A percentile compares a stretch with the other conserved stretches of the same genome.
phyloP scores from a whole-genome alignment of 805 yeast species.

The Starmerella ratchasimensis region DNA sequence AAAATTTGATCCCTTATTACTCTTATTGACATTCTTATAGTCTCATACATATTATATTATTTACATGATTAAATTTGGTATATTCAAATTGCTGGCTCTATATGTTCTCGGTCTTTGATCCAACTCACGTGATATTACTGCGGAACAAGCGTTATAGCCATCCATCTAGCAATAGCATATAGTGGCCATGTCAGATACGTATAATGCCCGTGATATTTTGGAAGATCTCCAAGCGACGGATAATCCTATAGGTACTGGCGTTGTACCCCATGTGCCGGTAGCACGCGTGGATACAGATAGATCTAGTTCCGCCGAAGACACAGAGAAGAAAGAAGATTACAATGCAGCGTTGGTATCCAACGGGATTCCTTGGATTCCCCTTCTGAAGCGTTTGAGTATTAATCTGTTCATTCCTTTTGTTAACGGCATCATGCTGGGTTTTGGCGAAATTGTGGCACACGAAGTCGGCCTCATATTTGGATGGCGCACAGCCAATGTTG shows the following conservation, averaged over 20 bases:
- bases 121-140: too few relatives aligned
- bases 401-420: conserved; percentile 75
- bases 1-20: too few relatives aligned
- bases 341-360: conserved; percentile 1
- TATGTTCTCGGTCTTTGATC: too few relatives aligned
- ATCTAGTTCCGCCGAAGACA: neutral
- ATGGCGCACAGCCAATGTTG: conserved; percentile 47
- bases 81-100: too few relatives aligned
- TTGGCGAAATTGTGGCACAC: conserved; percentile 89
- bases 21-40: too few relatives aligned
- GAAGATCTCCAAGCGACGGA: neutral
- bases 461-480: conserved; percentile 73
- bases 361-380: conserved; percentile 13
- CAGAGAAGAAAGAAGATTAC: conserved; percentile 4
- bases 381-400: conserved; percentile 31
- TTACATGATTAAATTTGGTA: too few relatives aligned
- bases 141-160: too few relatives aligned
- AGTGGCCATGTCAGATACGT: neutral
- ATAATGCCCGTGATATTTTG: neutral
- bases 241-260: neutral
- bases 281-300: neutral
- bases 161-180: too few relatives aligned
- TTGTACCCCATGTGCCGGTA: neutral
- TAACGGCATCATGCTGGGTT: conserved; percentile 90
- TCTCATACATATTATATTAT: too few relatives aligned